Base-by-base conservation (phyloP, 352 stramenopile species). In the Globisporangium cystogenes region DNA sequence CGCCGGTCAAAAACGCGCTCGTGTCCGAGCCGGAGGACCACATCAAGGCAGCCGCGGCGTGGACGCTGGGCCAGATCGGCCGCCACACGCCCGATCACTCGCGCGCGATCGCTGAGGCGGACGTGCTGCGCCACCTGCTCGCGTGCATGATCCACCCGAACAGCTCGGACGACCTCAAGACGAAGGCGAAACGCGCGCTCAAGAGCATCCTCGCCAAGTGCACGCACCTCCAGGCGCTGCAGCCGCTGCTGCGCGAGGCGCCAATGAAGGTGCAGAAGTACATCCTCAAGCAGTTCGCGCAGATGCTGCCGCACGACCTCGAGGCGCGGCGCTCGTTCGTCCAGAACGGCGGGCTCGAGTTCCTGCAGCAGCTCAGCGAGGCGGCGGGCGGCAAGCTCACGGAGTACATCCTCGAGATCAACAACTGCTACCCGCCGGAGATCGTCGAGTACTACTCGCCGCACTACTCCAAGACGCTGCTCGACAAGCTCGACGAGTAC, bases 361-460 rank as follows among this genome's bases (percentile, higher is more conserved):
- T 96, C 67, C 60, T 97, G 35, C 90, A 98, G 62, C 86, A 97
- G 46, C 78, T 98, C 26, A 93, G 92, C 33, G 91, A 97, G 61
- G 88, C 73, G 3, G 89, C 90, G 1, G 86, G 82, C 7, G 90
- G 90, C n/a, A 98, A 98, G 58, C 77, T 98, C 36, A 95, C 84
- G 7, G 91, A 98, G 64, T 97, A 96, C 70, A 98, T 98, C 55
- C 68, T 93, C 56, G 82, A 96, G 57, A 98, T 98, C 73, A 98
- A 98, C 78, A 96, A 90, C 49, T 98, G 91, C 70, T 98, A 98
- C 66, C 94, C 94, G 18, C 89, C 90, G 0, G 94, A 98, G 63
- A 96, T 98, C 48, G 93, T 98, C 47, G 90, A 98, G 70, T 98
- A 98, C 65, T 98, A 98, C 72, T 97, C 87, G 52, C 91, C 92